Conservation (phyloP, 805 yeast species). For the Babjeviella inositovora region DNA sequence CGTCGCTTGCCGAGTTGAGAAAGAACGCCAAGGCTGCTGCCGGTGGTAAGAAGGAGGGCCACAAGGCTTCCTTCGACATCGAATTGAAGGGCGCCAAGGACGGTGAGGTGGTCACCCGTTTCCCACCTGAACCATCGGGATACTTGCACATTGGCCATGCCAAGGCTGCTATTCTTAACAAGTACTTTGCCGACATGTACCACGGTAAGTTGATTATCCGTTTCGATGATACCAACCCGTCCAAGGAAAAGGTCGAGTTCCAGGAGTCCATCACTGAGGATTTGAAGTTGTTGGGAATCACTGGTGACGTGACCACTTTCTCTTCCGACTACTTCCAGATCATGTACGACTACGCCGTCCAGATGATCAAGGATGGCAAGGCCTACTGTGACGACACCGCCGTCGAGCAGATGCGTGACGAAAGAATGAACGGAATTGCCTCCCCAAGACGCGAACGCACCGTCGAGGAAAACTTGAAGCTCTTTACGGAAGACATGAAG, state of each 20-base stretch:
- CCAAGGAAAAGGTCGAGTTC: constrained; percentile 90
- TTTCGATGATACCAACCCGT: constrained; percentile 97
- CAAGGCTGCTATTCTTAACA: constrained; percentile 92
- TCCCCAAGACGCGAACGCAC: constrained; percentile 85
- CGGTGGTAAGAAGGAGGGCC: constrained; percentile 58
- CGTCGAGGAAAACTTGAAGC: constrained; percentile 77
- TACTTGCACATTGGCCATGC: constrained; percentile 98
- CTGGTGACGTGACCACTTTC: constrained; percentile 77
- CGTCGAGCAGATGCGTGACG: constrained; percentile 90
- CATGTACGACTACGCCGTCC: constrained; percentile 77
- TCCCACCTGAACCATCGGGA: constrained; percentile 99
- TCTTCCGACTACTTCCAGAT: constrained; percentile 88
- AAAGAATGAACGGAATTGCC: constrained; percentile 94
- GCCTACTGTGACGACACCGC: constrained; percentile 98
- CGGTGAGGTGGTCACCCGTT: constrained; percentile 95
- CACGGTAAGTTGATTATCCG: constrained; percentile 94
- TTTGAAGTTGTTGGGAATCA: constrained; percentile 76
- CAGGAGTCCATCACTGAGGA: constrained; percentile 92
- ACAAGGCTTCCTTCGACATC: constrained; percentile 91
- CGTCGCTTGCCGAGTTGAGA: constrained; percentile 58
- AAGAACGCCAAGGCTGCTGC: constrained; percentile 39
- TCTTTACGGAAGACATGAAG: constrained; percentile 86
- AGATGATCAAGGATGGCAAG: constrained; percentile 86
- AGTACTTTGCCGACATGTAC: constrained; percentile 90
- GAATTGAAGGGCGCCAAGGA: constrained; percentile 81